Conservation (phyloP, 2,329 filamentous ascomycete genomes). For the Trichoderma semiorbis region DNA sequence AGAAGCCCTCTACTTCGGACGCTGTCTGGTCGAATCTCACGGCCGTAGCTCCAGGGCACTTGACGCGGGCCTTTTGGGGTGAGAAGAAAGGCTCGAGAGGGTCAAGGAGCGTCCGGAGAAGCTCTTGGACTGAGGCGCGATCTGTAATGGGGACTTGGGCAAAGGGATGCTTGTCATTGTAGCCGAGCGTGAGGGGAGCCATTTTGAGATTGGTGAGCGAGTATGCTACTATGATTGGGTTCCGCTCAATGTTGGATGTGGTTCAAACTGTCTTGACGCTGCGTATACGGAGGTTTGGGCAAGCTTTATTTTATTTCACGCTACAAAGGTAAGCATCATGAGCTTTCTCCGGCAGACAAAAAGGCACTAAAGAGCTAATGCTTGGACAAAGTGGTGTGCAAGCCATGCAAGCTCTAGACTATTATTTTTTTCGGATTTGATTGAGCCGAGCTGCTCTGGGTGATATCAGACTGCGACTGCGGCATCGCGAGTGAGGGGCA, state of each 20-base stretch:
- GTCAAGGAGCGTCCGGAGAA: constrained; percentile 62
- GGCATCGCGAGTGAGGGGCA: constrained; percentile 12
- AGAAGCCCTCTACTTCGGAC: constrained; percentile 73
- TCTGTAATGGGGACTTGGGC: constrained; percentile 48
- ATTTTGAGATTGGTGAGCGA: not conserved
- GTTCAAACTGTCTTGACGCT: not conserved
- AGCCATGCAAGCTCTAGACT: not conserved
- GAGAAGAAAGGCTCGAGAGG: constrained; percentile 69
- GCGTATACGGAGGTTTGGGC: not conserved
- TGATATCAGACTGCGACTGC: constrained; percentile 9
- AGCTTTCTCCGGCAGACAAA: not conserved
- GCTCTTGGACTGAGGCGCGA: constrained; percentile 46
- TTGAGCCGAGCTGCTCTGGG: constrained; percentile 12
- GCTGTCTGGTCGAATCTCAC: constrained; percentile 75
- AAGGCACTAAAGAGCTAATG: not conserved
- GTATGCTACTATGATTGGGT: not conserved
- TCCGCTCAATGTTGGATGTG: not conserved
- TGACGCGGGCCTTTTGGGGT: constrained; percentile 14
- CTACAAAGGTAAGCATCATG: not conserved
- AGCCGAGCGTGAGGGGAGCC: constrained; percentile 42
- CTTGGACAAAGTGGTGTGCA: not conserved
- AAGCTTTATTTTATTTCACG: not conserved
- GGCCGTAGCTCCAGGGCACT: constrained; percentile 65
- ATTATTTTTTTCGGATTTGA: not conserved
- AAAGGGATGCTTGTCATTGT: constrained; percentile 54